These are phyloP conservation scores for Puccinia coronata DNA, from an alignment of 1,284 basidiomycete species.

Conservation along the genomic window DNA sequence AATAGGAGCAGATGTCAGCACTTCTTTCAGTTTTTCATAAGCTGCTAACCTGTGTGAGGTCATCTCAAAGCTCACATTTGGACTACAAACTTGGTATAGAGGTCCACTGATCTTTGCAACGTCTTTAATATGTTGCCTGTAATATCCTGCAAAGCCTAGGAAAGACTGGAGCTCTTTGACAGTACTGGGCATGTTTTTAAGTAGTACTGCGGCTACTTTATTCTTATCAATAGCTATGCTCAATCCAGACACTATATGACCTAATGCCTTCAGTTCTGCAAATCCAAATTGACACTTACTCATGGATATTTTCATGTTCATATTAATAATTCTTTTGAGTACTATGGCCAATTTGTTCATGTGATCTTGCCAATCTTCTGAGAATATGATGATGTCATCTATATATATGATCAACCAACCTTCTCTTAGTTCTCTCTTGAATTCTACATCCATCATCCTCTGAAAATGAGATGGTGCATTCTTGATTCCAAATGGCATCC, in stretches of 20 bases:
- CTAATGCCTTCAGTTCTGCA: too few relatives aligned
- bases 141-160: conserved; percentile 6
- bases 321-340: too few relatives aligned
- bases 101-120: neutral
- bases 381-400: conserved; percentile 31
- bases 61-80: neutral
- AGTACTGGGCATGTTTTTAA: neutral
- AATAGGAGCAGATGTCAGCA: neutral
- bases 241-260: neutral
- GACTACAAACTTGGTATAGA: neutral
- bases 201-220: conserved; percentile 25
- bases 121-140: neutral
- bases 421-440: conserved; percentile 17
- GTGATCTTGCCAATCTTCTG: conserved; percentile 13
- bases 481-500: too few relatives aligned
- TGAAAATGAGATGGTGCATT: too few relatives aligned
- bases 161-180: conserved; percentile 3
- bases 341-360: neutral
- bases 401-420: conserved; percentile 36
- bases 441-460: too few relatives aligned
- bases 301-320: too few relatives aligned
- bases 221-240: conserved; percentile 8
- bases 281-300: too few relatives aligned
- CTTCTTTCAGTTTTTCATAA: neutral
- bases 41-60: neutral